Conservation (phyloP, 805 yeast species). For the Kockiozyma suomiensis region DNA sequence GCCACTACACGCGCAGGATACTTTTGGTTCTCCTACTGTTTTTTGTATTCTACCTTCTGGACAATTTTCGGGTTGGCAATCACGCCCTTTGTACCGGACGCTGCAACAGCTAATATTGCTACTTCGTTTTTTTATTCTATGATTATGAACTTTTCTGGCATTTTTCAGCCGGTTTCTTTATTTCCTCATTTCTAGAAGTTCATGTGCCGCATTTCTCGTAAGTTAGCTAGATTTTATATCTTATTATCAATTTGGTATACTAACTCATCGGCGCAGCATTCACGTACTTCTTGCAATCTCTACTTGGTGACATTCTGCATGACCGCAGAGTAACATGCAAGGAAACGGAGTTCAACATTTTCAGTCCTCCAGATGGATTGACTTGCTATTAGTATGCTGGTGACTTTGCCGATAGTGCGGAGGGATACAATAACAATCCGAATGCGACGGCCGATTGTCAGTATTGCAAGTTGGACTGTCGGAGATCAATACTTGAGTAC, state of each 20-base stretch:
- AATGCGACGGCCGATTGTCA: slow-evolving; percentile 38
- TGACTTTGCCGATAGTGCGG: slow-evolving; percentile 46
- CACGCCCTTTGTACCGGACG: slow-evolving; percentile 62
- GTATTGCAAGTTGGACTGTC: slow-evolving; percentile 20
- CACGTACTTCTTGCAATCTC: slow-evolving; percentile 67
- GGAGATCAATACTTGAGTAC: slow-evolving; percentile 36
- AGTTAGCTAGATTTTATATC: too few species aligned
- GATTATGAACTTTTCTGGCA: slow-evolving; percentile 68
- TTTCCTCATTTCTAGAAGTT: slow-evolving; percentile 86
- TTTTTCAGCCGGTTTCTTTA: slow-evolving; percentile 55
- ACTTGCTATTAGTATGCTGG: slow-evolving; percentile 64
- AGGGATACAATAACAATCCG: slow-evolving; percentile 36
- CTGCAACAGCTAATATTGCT: slow-evolving; percentile 66
- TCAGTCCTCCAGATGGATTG: slow-evolving; percentile 59
- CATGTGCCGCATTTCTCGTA: slow-evolving; percentile 70
- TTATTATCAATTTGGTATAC: not conserved
- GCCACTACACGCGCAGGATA: slow-evolving; percentile 48
- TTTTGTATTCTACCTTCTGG: slow-evolving; percentile 55
- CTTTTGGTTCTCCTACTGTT: slow-evolving; percentile 53
- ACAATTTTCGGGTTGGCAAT: slow-evolving; percentile 58
- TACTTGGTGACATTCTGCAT: slow-evolving; percentile 54
- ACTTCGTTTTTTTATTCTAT: slow-evolving; percentile 59
- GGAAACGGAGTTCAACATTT: slow-evolving; percentile 51
- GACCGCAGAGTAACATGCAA: slow-evolving; percentile 56
- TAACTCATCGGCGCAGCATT: slow-evolving; percentile 38